A percentile compares a stretch with the other conserved stretches of the same genome.
These are phyloP conservation scores for Daldinia caldariorum DNA, from an alignment of 495 filamentous ascomycete genomes.

Conservation along the genomic window DNA sequence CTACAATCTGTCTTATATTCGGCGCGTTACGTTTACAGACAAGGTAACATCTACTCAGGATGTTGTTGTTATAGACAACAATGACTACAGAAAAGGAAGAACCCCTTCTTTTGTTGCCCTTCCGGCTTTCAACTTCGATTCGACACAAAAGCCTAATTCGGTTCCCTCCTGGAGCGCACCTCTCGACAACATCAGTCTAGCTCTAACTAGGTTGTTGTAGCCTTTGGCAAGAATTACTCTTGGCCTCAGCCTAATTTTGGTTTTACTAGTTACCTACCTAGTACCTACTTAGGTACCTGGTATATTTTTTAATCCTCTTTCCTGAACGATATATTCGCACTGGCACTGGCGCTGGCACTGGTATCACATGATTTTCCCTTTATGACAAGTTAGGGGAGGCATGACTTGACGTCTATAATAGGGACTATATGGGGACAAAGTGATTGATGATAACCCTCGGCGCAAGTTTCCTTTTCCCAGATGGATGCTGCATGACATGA, in stretches of 20 bases:
- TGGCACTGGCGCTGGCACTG: background rate
- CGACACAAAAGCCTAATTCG: background rate
- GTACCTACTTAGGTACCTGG: no score
- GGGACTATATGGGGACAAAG: background rate
- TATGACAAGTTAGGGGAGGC: slow-evolving; percentile 1
- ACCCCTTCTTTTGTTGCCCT: no score
- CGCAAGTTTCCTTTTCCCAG: background rate
- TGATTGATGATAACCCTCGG: slow-evolving; percentile 5
- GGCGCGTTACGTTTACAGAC: background rate
- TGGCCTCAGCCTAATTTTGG: background rate
- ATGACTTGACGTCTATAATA: background rate
- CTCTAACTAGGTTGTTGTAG: background rate
- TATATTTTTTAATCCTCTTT: background rate
- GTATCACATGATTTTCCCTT: background rate
- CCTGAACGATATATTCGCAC: slow-evolving; percentile 2
- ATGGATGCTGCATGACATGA: background rate
- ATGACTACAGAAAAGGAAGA: no score
- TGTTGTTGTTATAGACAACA: background rate
- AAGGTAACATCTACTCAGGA: background rate
- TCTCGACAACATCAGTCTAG: background rate
- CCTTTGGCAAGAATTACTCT: background rate
- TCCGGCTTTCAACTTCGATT: background rate
- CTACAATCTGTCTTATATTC: background rate
- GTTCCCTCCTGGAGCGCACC: background rate
- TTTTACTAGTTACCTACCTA: background rate